These are phyloP conservation scores for Cylindrotheca closterium DNA, from an alignment of 108 stramenopile genomes.

Conservation along the genomic window DNA sequence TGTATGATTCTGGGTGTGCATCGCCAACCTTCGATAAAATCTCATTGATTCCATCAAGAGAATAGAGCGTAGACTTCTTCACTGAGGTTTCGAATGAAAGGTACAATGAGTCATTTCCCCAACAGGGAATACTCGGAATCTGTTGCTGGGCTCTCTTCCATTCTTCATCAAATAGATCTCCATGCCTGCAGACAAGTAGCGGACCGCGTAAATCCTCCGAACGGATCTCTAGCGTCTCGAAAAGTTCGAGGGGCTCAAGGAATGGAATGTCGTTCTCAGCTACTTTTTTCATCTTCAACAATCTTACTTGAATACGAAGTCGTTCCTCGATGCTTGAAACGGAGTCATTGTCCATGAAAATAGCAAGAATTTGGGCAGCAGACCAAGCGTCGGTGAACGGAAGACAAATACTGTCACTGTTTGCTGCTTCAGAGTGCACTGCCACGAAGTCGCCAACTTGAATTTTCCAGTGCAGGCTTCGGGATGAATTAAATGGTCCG, in stretches of 20 bases:
- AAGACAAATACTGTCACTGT: not conserved
- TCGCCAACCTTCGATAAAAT: not conserved
- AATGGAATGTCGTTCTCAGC: conserved; percentile 7
- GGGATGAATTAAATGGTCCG: no score
- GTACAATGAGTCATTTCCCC: not conserved
- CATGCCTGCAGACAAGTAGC: not conserved
- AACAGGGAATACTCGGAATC: conserved; percentile 2
- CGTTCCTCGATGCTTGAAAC: not conserved
- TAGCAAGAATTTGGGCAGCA: conserved; percentile 47
- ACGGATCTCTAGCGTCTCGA: not conserved
- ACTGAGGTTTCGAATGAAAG: not conserved
- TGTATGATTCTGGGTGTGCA: not conserved
- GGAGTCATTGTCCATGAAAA: conserved; percentile 21
- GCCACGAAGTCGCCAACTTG: conserved; percentile 28
- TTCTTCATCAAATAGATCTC: not conserved
- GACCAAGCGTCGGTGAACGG: conserved; percentile 24
- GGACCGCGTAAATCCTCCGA: conserved; percentile 14
- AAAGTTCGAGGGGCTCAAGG: not conserved
- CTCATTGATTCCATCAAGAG: not conserved
- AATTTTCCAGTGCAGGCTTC: conserved; percentile 8
- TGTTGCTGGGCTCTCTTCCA: not conserved
- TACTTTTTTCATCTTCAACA: conserved; percentile 25
- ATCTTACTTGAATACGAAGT: conserved; percentile 35
- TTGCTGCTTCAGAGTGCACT: conserved; percentile 3
- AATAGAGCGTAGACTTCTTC: not conserved